Base-by-base conservation (phyloP, 2,329 filamentous ascomycete genomes). In the Cryphonectria radicalis region DNA sequence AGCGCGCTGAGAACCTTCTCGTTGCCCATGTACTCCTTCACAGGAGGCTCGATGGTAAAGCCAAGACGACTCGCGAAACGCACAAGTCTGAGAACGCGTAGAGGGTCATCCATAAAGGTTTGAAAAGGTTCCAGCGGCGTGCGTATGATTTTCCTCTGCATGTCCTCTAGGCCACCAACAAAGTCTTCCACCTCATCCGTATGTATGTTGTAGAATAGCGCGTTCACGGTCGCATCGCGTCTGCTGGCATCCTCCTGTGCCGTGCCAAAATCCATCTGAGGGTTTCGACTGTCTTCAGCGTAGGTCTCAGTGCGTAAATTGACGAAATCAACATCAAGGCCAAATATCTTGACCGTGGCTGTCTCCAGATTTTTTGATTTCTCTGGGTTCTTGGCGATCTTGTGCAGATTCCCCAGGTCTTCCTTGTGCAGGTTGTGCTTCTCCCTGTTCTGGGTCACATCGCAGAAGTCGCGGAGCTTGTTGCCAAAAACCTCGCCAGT, bases 291-390 rank as follows among this genome's bases (percentile, higher is more conserved):
- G 72, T 96, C 90, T n/a, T 93, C 91, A 0, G 91, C 88, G 76
- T 98, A 98, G 0, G 92, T 95, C 82, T 98, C 96, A 78, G 94
- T 97, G 63, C 95, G 89, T 63, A 98, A 84, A 79, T 98, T 99
- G 76, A 99, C 96, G 78, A 99, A 91, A 79, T 99, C 95, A 64
- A 98, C 88, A 78, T 98, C 95, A 65, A 97, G 86, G 0, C 92
- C 94, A 77, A 97, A 91, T 71, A 98, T 90, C 74, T 87, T 92
- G 35, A 93, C 94, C 13, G 94, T 97, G 65, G 94, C 93, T 0
- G 95, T 98, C 81, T 97, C 95, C 19, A 98, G 88, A 79, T 98
- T 93, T 82, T 98, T 98, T 28, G 94, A 97, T 82, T 97, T 98
- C 77, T 98, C 94, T 0, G 95, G 95, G 79, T 98, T 98, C 70